A percentile compares a stretch with the other conserved stretches of the same genome.
phyloP scores from a whole-genome alignment of 345 rosid genomes.

The Euphorbia tirucalli region DNA sequence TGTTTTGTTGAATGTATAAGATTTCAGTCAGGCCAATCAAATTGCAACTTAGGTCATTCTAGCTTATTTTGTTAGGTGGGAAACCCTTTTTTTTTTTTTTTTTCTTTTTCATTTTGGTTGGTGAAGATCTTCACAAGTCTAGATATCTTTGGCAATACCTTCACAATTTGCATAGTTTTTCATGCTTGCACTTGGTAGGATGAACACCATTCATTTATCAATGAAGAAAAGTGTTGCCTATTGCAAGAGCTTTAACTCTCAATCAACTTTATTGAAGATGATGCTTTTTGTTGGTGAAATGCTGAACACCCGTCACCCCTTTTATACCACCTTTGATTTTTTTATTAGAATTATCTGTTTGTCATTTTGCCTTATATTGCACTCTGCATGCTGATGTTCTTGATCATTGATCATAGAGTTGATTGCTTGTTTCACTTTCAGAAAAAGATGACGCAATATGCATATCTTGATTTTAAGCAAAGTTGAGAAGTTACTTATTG shows the following conservation, averaged over 20 bases:
- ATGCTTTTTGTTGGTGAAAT: neutral
- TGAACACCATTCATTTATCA: no score
- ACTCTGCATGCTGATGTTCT: conserved; percentile 25
- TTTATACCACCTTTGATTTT: conserved; percentile 1
- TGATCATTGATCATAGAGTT: conserved; percentile 15
- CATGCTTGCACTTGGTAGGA: neutral
- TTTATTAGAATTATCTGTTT: no score
- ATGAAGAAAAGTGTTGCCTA: no score
- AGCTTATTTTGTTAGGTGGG: no score
- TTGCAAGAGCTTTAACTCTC: conserved; percentile 4
- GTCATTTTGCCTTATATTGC: conserved; percentile 8
- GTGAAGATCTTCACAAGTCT: neutral
- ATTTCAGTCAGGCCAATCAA: neutral
- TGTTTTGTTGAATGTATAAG: neutral
- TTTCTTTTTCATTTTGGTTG: neutral
- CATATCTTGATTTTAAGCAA: neutral
- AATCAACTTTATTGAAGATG: neutral
- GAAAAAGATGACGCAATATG: conserved; percentile 16
- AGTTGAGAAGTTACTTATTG: neutral
- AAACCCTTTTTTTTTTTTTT: neutral
- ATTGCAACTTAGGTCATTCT: neutral
- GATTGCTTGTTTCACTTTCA: neutral
- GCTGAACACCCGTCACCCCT: neutral
- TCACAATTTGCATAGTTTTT: neutral
- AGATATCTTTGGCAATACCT: neutral